Conservation (phyloP, 2,329 filamentous ascomycete species). For the Onygenales sp. region DNA sequence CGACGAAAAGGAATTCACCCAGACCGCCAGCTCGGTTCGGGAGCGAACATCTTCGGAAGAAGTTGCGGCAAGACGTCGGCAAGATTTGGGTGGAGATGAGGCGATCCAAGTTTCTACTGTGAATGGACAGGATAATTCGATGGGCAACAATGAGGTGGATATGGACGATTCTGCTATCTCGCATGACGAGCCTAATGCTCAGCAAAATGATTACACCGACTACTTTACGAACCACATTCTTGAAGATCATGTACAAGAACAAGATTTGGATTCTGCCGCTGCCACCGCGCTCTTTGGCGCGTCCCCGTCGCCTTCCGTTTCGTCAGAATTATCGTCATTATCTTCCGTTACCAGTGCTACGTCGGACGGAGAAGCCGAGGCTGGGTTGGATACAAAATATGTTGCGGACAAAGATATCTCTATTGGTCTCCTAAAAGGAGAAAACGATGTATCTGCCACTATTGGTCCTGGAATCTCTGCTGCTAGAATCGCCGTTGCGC, state of each 20-base stretch:
- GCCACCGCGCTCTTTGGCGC: conserved; percentile 29
- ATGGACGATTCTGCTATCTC: conserved; percentile 15
- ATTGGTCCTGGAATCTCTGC: conserved; percentile 1
- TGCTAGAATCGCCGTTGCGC: not conserved
- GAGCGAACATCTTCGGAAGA: conserved; percentile 40
- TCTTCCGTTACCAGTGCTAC: conserved; percentile 32
- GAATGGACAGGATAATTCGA: not conserved
- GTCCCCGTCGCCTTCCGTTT: conserved; percentile 33
- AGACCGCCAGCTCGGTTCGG: conserved; percentile 79
- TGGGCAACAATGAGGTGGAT: conserved; percentile 12
- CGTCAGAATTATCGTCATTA: conserved; percentile 31
- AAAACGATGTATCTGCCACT: conserved; percentile 1
- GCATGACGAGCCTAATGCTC: conserved; percentile 13
- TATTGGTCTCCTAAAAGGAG: conserved; percentile 11
- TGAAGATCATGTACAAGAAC: conserved; percentile 16
- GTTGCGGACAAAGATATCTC: conserved; percentile 25
- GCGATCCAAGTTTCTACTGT: not conserved
- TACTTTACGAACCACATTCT: conserved; percentile 4
- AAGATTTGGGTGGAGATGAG: conserved; percentile 21
- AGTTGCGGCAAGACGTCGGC: conserved; percentile 4
- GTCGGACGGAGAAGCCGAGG: conserved; percentile 20
- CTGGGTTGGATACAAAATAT: conserved; percentile 11
- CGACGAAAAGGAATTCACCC: conserved; percentile 63
- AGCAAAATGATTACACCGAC: conserved; percentile 7
- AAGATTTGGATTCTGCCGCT: conserved; percentile 25